These are phyloP conservation scores for Acacia crassicarpa DNA, from an alignment of 306 rosid genomes.

Conservation along the genomic window DNA sequence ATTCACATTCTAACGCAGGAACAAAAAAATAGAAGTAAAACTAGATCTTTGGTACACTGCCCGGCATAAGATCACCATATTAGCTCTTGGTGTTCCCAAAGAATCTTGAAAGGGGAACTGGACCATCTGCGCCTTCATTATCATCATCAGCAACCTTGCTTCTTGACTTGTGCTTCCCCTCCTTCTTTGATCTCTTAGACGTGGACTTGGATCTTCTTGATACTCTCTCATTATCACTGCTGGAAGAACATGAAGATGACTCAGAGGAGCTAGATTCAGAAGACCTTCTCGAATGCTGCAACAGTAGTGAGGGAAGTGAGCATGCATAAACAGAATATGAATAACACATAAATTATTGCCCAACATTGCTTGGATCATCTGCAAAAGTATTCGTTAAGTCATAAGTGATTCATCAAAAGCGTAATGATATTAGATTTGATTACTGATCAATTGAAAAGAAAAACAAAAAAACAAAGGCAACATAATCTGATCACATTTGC, in stretches of 20 bases:
- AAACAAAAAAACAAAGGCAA: neutral
- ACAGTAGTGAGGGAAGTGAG: slow-evolving; percentile 29
- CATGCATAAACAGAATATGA: neutral
- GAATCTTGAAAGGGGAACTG: slow-evolving; percentile 90
- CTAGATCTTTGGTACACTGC: slow-evolving; percentile 40
- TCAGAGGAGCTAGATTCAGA: slow-evolving; percentile 73
- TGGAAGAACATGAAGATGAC: slow-evolving; percentile 63
- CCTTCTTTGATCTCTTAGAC: slow-evolving; percentile 83
- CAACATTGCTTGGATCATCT: neutral
- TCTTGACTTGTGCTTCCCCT: slow-evolving; percentile 74
- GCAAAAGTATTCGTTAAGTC: neutral
- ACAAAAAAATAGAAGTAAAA: slow-evolving; percentile 21
- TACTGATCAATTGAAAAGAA: neutral
- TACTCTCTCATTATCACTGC: slow-evolving; percentile 70
- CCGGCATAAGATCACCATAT: slow-evolving; percentile 32
- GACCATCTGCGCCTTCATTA: slow-evolving; percentile 63
- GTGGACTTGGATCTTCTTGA: slow-evolving; percentile 83
- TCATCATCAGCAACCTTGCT: slow-evolving; percentile 57
- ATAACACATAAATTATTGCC: slow-evolving; percentile 8
- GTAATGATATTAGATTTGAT: neutral
- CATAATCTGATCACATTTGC: slow-evolving; percentile 15
- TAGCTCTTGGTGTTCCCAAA: slow-evolving; percentile 66
- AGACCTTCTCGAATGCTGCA: slow-evolving; percentile 79
- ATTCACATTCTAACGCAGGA: slow-evolving; percentile 37
- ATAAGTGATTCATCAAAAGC: neutral